Evolutionary conservation across 2,329 filamentous ascomycete genomes (phyloP), one percentile per base, ranked within the genome.

Genomic region (Lachnellula hyalina): DNA sequence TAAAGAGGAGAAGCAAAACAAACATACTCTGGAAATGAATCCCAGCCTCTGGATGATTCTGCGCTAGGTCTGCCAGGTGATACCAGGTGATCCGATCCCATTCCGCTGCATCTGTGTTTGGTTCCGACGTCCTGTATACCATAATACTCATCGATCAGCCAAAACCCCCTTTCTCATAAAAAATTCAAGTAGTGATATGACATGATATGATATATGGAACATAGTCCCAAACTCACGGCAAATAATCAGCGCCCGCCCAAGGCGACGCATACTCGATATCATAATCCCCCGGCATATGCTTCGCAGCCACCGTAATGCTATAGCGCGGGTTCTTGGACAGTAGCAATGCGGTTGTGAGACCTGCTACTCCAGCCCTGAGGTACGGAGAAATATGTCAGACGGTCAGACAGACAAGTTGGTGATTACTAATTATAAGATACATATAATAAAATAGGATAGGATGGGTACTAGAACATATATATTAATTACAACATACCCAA

Each of bases 241-340:
- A 28, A 34, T 45, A 85, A 67, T 94, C 93, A 53, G 89, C 90
- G 11, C 90, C 90, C 1, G 90, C 90, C 87, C 89, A 95, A 0
- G 90, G 90, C 4, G 89, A 94, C 0, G 89, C 85, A 70, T 96
- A 96, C 74, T 94, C 86, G 60, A 92, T 86, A 61, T 91, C 86
- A 69, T 92, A 92, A 74, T 96, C 92, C 38, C 92, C 92, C 0
- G 92, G 91, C 85, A 96, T 92, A 68, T 95, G 87, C 67, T 92
- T 94, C 4, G 89, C 86, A 21, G 89, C 75, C 34, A 95, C 77
- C 1, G 87, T 90, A 61, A 94, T 74, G 17, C 74, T 72, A 60
- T 83, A 77, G 11, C 71, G 64, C 12, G 73, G 71, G 63, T 82
- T 75, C 54, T 76, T 74, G 17, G 82, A 82, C 19, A 87, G 73